phyloP scores from a whole-genome alignment of 257 asterid genomes.

The Cinchona pubescens region DNA sequence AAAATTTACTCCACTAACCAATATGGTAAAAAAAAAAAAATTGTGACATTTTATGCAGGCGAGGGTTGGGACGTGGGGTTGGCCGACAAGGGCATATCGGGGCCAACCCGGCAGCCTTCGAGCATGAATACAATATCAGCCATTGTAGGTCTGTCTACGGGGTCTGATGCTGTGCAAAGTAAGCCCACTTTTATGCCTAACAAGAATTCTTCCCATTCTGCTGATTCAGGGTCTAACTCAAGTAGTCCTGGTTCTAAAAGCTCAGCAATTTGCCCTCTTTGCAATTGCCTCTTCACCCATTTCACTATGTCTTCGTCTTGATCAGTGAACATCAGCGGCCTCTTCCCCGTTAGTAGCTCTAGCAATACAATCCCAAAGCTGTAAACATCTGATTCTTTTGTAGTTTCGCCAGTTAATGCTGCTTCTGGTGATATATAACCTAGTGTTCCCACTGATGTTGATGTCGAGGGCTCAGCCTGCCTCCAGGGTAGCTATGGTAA shows the following conservation, averaged over 20 bases:
- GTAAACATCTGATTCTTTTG: slow-evolving; percentile 57
- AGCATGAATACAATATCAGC: slow-evolving; percentile 72
- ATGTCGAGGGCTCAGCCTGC: slow-evolving; percentile 51
- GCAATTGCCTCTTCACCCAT: slow-evolving; percentile 71
- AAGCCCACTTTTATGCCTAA: slow-evolving; percentile 72
- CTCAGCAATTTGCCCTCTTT: slow-evolving; percentile 67
- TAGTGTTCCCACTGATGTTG: slow-evolving; percentile 52
- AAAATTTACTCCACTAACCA: not conserved
- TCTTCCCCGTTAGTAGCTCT: slow-evolving; percentile 65
- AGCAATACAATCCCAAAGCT: slow-evolving; percentile 67
- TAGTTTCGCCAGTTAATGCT: slow-evolving; percentile 37
- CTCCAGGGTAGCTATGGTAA: slow-evolving; percentile 28
- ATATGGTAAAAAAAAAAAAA: not conserved
- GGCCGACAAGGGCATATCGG: slow-evolving; percentile 57
- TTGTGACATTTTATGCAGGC: slow-evolving; percentile 36
- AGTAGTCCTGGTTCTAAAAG: slow-evolving; percentile 69
- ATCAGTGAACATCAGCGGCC: slow-evolving; percentile 68
- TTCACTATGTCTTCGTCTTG: slow-evolving; percentile 66
- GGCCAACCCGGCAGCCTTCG: slow-evolving; percentile 72
- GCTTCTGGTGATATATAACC: slow-evolving; percentile 66
- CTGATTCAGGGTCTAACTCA: slow-evolving; percentile 73
- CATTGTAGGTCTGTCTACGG: slow-evolving; percentile 64
- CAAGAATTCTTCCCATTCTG: slow-evolving; percentile 81
- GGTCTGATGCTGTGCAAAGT: slow-evolving; percentile 73
- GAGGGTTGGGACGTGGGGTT: slow-evolving; percentile 64